Evolutionary conservation across 2,329 filamentous ascomycete species (phyloP).

Genomic region (Fusarium pseudoanthophilum): DNA sequence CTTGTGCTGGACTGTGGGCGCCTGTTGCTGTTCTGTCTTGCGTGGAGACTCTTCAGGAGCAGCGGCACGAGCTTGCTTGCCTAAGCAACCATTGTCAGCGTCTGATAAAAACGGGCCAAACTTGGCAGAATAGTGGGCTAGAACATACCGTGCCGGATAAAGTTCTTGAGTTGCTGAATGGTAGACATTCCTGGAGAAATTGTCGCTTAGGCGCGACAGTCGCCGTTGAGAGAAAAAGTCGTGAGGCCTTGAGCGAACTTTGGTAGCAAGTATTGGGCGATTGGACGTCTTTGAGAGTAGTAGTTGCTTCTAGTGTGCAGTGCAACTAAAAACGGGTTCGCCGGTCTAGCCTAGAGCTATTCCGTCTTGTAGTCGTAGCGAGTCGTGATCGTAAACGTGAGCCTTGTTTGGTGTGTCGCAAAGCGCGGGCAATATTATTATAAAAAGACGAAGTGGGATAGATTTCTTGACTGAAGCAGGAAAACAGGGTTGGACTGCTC

Average conservation of each 20-base stretch:
- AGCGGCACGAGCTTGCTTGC: slow-evolving; percentile 85
- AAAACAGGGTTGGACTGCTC: slow-evolving; percentile 27
- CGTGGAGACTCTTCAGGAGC: slow-evolving; percentile 61
- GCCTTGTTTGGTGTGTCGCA: slow-evolving; percentile 18
- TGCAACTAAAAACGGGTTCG: slow-evolving; percentile 12
- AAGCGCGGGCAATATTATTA: slow-evolving; percentile 32
- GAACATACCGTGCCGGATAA: slow-evolving; percentile 85
- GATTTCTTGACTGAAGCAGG: slow-evolving; percentile 10
- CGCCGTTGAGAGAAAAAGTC: slow-evolving; percentile 20
- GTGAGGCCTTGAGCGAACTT: slow-evolving; percentile 14
- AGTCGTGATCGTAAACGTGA: slow-evolving; percentile 35
- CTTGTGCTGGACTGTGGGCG: slow-evolving; percentile 64
- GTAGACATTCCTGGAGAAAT: slow-evolving; percentile 63
- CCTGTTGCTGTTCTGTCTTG: slow-evolving; percentile 63
- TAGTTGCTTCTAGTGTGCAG: not conserved
- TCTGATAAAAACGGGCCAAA: not conserved
- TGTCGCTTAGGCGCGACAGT: slow-evolving; percentile 44
- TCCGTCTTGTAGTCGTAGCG: slow-evolving; percentile 30
- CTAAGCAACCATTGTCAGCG: slow-evolving; percentile 50
- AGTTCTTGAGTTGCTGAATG: slow-evolving; percentile 97
- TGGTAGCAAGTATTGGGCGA: slow-evolving; percentile 2
- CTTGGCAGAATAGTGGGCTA: not conserved
- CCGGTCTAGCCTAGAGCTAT: slow-evolving; percentile 8
- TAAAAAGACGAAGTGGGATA: slow-evolving; percentile 4
- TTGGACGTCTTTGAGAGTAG: slow-evolving; percentile 1